phyloP scores from a whole-genome alignment of 352 stramenopile species.

The Blastocystis sp. region DNA sequence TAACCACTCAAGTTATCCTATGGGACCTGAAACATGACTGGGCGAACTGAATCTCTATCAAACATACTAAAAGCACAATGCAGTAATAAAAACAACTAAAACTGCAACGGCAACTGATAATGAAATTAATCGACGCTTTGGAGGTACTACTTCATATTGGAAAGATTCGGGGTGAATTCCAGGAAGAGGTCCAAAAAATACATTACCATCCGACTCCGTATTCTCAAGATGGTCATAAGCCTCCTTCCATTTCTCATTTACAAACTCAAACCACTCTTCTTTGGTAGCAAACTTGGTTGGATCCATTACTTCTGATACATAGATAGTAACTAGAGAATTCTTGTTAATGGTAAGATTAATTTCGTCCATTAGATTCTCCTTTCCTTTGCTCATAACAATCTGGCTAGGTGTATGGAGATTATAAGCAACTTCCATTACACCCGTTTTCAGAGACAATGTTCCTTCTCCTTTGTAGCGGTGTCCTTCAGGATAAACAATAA shows the following conservation, averaged over 20 bases:
- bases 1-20: too few species aligned
- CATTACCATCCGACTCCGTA: neutral
- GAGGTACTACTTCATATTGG: neutral
- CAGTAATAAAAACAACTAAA: neutral
- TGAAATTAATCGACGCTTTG: neutral
- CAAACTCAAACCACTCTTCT: slow-evolving; percentile 65
- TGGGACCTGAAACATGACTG: too few species aligned
- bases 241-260: slow-evolving; percentile 57
- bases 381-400: slow-evolving; percentile 52
- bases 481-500: slow-evolving; percentile 67
- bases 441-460: slow-evolving; percentile 40
- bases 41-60: too few species aligned
- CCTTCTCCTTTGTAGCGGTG: slow-evolving; percentile 64
- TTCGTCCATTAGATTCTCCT: slow-evolving; percentile 57
- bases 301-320: slow-evolving; percentile 45
- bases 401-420: slow-evolving; percentile 44
- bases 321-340: slow-evolving; percentile 17
- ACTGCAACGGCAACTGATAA: neutral
- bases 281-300: slow-evolving; percentile 57
- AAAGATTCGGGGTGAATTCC: neutral
- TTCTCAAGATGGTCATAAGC: slow-evolving; percentile 30
- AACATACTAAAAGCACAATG: too few species aligned
- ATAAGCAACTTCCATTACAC: slow-evolving; percentile 68
- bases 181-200: slow-evolving; percentile 20
- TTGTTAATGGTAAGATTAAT: slow-evolving; percentile 35